Percentiles rank a stretch among this genome's conserved stretches.
Evolutionary conservation across 1,139 yeast species (phyloP).

Genomic region (Geotrichum australiense): DNA sequence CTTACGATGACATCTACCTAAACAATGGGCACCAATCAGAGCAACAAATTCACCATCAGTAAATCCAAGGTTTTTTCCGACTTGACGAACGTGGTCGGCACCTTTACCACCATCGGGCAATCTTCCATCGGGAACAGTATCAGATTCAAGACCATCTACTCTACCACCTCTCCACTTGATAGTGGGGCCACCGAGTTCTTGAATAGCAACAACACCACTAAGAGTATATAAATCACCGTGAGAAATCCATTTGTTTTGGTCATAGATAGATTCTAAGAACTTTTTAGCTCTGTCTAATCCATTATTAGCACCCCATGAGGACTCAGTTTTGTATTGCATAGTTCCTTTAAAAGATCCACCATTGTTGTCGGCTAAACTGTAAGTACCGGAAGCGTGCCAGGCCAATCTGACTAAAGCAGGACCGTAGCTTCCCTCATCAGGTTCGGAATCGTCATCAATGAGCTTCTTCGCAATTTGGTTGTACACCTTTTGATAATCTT

Average conservation of each 20-base stretch:
- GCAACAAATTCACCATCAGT: slow-evolving; percentile 81
- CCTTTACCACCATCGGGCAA: slow-evolving; percentile 77
- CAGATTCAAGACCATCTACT: slow-evolving; percentile 42
- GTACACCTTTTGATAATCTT: slow-evolving; percentile 69
- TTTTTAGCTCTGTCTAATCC: slow-evolving; percentile 64
- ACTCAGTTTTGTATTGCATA: slow-evolving; percentile 64
- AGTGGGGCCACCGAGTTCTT: slow-evolving; percentile 82
- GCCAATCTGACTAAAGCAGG: slow-evolving; percentile 62
- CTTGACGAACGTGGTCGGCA: slow-evolving; percentile 58
- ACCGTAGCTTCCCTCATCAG: slow-evolving; percentile 68
- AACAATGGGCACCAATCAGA: slow-evolving; percentile 79
- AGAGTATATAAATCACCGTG: slow-evolving; percentile 86
- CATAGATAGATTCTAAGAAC: slow-evolving; percentile 55
- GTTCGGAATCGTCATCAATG: slow-evolving; percentile 61
- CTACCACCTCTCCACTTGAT: slow-evolving; percentile 87
- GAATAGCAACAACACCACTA: slow-evolving; percentile 80
- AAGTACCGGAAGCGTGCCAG: slow-evolving; percentile 75
- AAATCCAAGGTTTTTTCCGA: slow-evolving; percentile 67
- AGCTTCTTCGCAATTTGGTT: slow-evolving; percentile 71
- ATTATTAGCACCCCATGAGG: slow-evolving; percentile 61
- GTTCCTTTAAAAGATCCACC: slow-evolving; percentile 89
- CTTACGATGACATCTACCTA: slow-evolving; percentile 64
- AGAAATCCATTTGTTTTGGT: slow-evolving; percentile 66
- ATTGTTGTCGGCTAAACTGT: slow-evolving; percentile 45
- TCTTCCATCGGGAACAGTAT: slow-evolving; percentile 60